A percentile compares a stretch with the other conserved stretches of the same genome.
These are phyloP conservation scores for Cudoniella acicularis DNA, from an alignment of 495 filamentous ascomycete genomes.

Conservation along the genomic window DNA sequence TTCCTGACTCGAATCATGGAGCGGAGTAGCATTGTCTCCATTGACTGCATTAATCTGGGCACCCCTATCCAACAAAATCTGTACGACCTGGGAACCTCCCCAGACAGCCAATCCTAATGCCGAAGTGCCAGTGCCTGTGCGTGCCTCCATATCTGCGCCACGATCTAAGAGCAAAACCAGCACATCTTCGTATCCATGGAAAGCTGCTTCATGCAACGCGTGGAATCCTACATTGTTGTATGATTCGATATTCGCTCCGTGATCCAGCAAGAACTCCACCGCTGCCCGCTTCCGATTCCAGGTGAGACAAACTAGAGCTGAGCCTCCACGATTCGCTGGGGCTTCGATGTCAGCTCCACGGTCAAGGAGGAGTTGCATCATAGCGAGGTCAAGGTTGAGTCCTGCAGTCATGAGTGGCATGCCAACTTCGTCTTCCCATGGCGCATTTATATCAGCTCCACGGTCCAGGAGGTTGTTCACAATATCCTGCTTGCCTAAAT, in stretches of 20 bases:
- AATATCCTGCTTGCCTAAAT: background rate
- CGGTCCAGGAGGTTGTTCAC: background rate
- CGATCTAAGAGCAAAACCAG: background rate
- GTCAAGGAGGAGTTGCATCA: background rate
- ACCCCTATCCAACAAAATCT: background rate
- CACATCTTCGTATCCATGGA: background rate
- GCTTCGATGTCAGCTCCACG: background rate
- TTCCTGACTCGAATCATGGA: background rate
- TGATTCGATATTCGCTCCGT: background rate
- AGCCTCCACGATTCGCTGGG: background rate
- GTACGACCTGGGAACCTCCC: background rate
- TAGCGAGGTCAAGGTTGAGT: background rate
- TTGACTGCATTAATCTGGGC: background rate
- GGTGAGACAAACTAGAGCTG: background rate
- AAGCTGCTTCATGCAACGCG: background rate
- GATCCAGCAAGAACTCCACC: background rate
- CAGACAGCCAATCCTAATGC: background rate
- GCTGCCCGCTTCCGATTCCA: background rate
- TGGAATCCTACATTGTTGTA: background rate
- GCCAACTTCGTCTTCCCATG: background rate
- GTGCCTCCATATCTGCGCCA: background rate
- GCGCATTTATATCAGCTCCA: background rate
- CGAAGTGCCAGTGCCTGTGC: background rate
- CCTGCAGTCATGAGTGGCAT: background rate
- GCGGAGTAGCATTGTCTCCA: background rate